Evolutionary conservation across 257 asterid genomes (phyloP), one percentile per base, ranked within the genome.

Genomic region (Jaltomata sinuosa): DNA sequence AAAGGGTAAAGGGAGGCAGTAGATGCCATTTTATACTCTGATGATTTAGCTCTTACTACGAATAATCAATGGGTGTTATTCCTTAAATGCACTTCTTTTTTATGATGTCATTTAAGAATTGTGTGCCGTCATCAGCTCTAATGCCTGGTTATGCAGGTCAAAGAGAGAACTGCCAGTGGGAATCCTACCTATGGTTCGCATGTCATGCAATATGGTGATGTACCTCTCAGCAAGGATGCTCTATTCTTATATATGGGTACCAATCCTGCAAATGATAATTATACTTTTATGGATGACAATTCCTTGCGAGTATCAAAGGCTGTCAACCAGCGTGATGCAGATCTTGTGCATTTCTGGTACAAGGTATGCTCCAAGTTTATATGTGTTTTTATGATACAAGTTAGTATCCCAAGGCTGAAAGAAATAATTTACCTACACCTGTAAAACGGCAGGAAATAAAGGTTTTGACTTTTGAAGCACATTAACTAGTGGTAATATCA

Each of bases 251-350:
- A 95, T 64, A 83, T 95, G 91, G 98, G 99, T 64, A 90, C 98
- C 16, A 86, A 94, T 86, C 99, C 99, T 74, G 93, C 97, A 67
- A 95, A 94, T 54, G 98, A 93, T 84, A 94, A 95, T 65, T 86
- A 50, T 59, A 91, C 97, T 61, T 93, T 84, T 62, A 84, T 83
- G 55, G 93, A 89, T 49, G 92, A 90, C 21, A 93, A 95, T 34
- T 84, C 90, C 40, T 42, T 50, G 16, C 93, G 88, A 85, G 79
- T 92, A 84, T 85, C 93, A 38, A 88, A 87, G 87, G 90, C 88
- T 71, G 91, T 94, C 71, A 93, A 93, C 87, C 99, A 95, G 86
- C 97, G 99, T 0, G 99, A 95, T 84, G 99, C 99, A 80, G 99
- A 95, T 90, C 94, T 95, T 52, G 67, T 95, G 83, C 97, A 95